phyloP scores from a whole-genome alignment of 1,284 basidiomycete genomes.

The Cutaneotrichosporon arboriforme region DNA sequence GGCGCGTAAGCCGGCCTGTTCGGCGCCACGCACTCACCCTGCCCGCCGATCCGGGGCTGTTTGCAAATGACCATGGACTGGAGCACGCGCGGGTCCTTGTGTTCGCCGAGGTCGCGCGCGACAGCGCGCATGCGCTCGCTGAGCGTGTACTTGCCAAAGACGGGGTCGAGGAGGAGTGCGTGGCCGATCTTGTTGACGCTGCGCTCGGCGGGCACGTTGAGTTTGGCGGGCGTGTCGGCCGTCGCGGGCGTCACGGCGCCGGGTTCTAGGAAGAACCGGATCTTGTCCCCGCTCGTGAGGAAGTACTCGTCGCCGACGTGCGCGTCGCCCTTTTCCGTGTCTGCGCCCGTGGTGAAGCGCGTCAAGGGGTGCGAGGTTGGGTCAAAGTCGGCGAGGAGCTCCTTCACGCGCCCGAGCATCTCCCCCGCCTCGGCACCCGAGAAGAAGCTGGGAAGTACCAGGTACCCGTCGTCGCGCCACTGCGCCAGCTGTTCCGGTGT shows the following conservation, averaged over 20 bases:
- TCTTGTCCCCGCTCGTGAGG: constrained; percentile 78
- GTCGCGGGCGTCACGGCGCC: constrained; percentile 30
- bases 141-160: constrained; percentile 70
- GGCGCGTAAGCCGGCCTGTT: too few species aligned
- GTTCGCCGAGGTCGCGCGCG: constrained; percentile 69
- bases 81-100: constrained; percentile 76
- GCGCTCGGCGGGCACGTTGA: constrained; percentile 69
- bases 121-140: constrained; percentile 63
- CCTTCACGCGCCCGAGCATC: constrained; percentile 64
- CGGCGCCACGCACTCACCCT: constrained; percentile 55
- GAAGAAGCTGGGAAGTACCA: constrained; percentile 71
- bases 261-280: constrained; percentile 46
- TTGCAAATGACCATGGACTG: constrained; percentile 96
- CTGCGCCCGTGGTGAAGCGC: constrained; percentile 74
- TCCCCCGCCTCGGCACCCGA: constrained; percentile 55
- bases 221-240: constrained; percentile 46
- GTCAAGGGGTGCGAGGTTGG: constrained; percentile 80
- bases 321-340: constrained; percentile 49
- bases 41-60: constrained; percentile 79
- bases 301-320: constrained; percentile 79
- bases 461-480: constrained; percentile 53
- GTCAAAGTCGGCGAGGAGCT: constrained; percentile 69
- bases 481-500: constrained; percentile 29
- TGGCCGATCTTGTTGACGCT: constrained; percentile 53
- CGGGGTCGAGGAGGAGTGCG: constrained; percentile 71